Percentiles rank a stretch among this genome's conserved stretches.
Conservation (phyloP, 1,139 yeast genomes). For the Diutina neorugosa region DNA sequence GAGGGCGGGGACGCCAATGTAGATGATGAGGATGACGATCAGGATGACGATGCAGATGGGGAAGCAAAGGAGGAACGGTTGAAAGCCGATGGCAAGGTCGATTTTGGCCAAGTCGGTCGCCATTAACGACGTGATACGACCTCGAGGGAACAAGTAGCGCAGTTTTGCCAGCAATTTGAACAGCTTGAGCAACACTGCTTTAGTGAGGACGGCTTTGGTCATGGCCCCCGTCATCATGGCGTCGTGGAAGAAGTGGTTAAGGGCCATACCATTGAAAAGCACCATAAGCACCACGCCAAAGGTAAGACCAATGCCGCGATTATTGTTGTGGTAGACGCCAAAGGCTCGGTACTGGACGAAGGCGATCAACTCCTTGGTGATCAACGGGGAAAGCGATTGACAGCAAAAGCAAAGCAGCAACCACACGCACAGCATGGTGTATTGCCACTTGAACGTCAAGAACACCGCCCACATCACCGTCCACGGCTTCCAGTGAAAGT, state of each 20-base stretch:
- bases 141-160: slow-evolving; percentile 24
- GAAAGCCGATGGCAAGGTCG: slow-evolving; percentile 35
- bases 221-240: slow-evolving; percentile 40
- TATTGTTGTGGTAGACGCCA: slow-evolving; percentile 22
- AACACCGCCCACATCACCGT: slow-evolving; percentile 26
- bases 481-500: slow-evolving; percentile 25
- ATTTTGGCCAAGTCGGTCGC: slow-evolving; percentile 34
- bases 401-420: slow-evolving; percentile 26
- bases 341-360: slow-evolving; percentile 27
- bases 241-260: slow-evolving; percentile 32
- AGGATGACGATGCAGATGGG: slow-evolving; percentile 34
- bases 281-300: slow-evolving; percentile 28
- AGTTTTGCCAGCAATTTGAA: slow-evolving; percentile 25
- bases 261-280: slow-evolving; percentile 27
- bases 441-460: slow-evolving; percentile 27
- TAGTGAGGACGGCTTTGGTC: slow-evolving; percentile 28
- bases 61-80: slow-evolving; percentile 31
- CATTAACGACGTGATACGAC: slow-evolving; percentile 31
- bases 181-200: slow-evolving; percentile 26
- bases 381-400: slow-evolving; percentile 30
- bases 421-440: slow-evolving; percentile 20
- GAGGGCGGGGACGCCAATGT: slow-evolving; percentile 29
- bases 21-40: slow-evolving; percentile 20
- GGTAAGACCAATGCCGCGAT: slow-evolving; percentile 30
- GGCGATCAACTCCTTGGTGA: slow-evolving; percentile 27